Evolutionary conservation across 2,329 filamentous ascomycete genomes (phyloP), one percentile per base, ranked within the genome.

Genomic region (Phialocephala sp.): DNA sequence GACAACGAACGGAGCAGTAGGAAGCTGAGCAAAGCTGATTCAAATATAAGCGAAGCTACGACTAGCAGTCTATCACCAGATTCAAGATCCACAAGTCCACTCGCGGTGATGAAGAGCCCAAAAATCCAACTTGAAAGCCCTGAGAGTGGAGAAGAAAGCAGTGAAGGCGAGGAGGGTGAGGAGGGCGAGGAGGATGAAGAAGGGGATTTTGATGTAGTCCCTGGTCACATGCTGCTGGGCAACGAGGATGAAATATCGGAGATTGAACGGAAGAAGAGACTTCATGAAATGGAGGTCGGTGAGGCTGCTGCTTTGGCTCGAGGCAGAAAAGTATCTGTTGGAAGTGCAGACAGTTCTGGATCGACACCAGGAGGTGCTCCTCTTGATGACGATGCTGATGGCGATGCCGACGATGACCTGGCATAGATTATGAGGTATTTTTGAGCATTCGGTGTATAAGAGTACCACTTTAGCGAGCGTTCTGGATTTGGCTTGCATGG

Each of bases 221-320:
- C 72, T n/a, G 76, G 74, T 1, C 68, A 72, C 22, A 57, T 65
- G 20, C 62, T 76, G n/a, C 45, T 76, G 3, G 66, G 54, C 8
- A 68, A 72, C 35, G 66, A 69, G 60, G 64, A 65, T n/a, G 68
- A 68, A 5, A 66, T 58, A 27, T 65, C 70, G n/a, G 69, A 73
- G 27, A 62, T 69, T 59, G 68, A 72, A 60, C 73, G 82, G 70
- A 84, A 86, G 75, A 80, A 85, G 64, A 83, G 82, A 61, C 78
- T 88, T 18, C 85, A 87, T 72, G 80, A 82, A 71, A 88, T 57
- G 55, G 55, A 57, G 18, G 55, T 57, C 24, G 55, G 55, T 15
- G 55, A 57, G 35, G 55, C 55, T 39, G 35, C 32, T 24, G 55
- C 55, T 14, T 39, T 57, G n/a, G 55, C 55, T 20, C 32, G 55